Conservation (phyloP, 2,329 filamentous ascomycete species). For the Zymoseptoria ardabiliae region DNA sequence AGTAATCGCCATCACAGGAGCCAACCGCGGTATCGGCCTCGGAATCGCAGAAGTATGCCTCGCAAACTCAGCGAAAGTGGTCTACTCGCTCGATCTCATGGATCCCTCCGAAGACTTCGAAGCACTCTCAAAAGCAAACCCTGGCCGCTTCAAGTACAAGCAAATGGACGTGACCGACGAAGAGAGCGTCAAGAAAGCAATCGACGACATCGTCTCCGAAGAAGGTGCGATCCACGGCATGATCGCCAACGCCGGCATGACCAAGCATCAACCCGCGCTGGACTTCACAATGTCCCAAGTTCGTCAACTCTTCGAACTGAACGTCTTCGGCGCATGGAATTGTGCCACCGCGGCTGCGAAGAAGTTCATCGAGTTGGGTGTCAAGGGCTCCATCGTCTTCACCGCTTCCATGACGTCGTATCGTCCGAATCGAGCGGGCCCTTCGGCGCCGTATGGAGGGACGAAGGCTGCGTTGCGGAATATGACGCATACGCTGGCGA, state of each 20-base stretch:
- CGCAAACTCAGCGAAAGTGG: constrained; percentile 22
- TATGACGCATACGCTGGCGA: constrained; percentile 35
- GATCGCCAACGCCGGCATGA: constrained; percentile 26
- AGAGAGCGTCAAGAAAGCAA: constrained; percentile 20
- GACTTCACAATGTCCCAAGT: constrained; percentile 26
- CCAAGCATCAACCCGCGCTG: constrained; percentile 27
- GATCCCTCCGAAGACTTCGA: constrained; percentile 26
- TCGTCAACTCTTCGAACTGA: constrained; percentile 27
- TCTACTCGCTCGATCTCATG: constrained; percentile 27
- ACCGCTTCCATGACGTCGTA: constrained; percentile 44
- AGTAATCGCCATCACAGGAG: constrained; percentile 34
- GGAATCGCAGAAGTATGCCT: constrained; percentile 28
- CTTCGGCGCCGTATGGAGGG: constrained; percentile 34
- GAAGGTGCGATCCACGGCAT: constrained; percentile 25
- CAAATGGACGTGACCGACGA: constrained; percentile 27
- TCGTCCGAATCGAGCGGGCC: constrained; percentile 34
- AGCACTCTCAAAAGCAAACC: constrained; percentile 21
- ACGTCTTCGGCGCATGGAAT: constrained; percentile 42
- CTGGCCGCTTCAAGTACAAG: constrained; percentile 23
- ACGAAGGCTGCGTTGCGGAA: constrained; percentile 39
- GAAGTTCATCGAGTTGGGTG: constrained; percentile 39
- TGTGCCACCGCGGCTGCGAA: constrained; percentile 37
- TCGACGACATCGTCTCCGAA: constrained; percentile 21
- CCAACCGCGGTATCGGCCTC: constrained; percentile 25
- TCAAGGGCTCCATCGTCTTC: constrained; percentile 41